Base-by-base conservation (phyloP, 805 yeast genomes). In the Wickerhamiella australiensis region DNA sequence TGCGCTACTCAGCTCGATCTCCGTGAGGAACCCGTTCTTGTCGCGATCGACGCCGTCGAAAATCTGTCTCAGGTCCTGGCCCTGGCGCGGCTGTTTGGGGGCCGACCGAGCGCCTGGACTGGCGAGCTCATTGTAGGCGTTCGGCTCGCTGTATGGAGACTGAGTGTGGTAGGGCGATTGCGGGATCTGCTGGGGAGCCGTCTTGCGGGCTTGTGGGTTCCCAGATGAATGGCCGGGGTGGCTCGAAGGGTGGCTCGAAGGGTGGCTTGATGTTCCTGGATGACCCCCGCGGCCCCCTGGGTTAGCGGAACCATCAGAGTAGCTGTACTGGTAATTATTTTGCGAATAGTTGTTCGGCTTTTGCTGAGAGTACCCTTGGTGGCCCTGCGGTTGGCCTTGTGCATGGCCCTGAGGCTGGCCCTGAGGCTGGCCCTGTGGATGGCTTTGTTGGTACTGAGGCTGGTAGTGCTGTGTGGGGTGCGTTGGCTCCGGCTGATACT, bases 31-130 rank as follows among this genome's bases (percentile, higher is more conserved):
- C 0, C 85, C 85, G 38, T 74, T 71, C 36, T 69, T 65, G 56
- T 77, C 71, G 29, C 72, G 64, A 60, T 80, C 82, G 3, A 74
- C 78, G 48, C 71, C 71, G 49, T 73, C 77, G 56, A 78, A 78
- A 13, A 77, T 68, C 4, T 65, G 82, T 88, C 60, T 52, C 46
- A 59, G 51, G 42, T 58, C 61, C 23, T 49, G 47, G 29, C 42
- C 45, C 13, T n/a, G 6, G 13, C 13, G 33, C n/a, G n/a, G n/a
- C 4, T 5, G 26, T 41, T 33, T 21, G 29, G 51, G 46, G 23
- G 46, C 15, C 17, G 47, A 18, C 22, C 42, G 21, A n/a, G 47
- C 42, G 5, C 46, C 29, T 2, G 42, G 42, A n/a, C 33, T 31
- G 45, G 36, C 40, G 40, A 43, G 35, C 17, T 38, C 42, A 20